Conservation (phyloP, 2,329 filamentous ascomycete genomes). For the Epichloe sp. region DNA sequence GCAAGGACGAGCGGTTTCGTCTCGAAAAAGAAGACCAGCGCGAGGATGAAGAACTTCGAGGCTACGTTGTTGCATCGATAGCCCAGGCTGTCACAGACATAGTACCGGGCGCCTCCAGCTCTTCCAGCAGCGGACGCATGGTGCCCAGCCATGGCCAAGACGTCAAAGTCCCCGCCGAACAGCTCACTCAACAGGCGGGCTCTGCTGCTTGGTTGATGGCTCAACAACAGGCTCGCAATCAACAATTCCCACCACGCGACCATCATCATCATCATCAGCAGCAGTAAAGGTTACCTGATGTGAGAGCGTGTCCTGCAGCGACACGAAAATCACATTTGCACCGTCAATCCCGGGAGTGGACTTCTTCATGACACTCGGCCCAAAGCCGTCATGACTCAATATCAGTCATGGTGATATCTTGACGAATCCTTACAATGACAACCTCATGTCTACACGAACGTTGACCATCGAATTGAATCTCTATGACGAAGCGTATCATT, state of each 20-base stretch:
- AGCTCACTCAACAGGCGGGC: conserved; percentile 38
- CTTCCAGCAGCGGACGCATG: conserved; percentile 9
- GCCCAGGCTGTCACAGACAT: conserved; percentile 59
- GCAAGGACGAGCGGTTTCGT: conserved; percentile 72
- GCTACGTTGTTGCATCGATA: conserved; percentile 61
- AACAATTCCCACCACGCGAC: conserved; percentile 31
- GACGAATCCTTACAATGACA: conserved; percentile 1
- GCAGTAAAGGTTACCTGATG: neutral
- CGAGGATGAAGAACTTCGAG: conserved; percentile 63
- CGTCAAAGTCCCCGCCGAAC: conserved; percentile 47
- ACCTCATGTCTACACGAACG: neutral
- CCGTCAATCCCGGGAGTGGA: neutral
- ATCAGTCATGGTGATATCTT: neutral
- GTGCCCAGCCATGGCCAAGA: conserved; percentile 28
- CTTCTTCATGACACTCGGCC: neutral
- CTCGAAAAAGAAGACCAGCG: conserved; percentile 68
- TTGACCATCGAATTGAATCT: neutral
- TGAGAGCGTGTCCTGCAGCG: neutral
- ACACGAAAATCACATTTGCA: neutral
- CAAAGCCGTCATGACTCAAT: neutral
- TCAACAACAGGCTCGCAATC: conserved; percentile 28
- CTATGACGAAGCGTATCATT: neutral
- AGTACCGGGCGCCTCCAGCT: conserved; percentile 34
- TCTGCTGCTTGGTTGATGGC: conserved; percentile 38
- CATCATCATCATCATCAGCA: conserved; percentile 26